Conservation (phyloP, 192 early-diverging fungal species). For the Coemansia furcata region DNA sequence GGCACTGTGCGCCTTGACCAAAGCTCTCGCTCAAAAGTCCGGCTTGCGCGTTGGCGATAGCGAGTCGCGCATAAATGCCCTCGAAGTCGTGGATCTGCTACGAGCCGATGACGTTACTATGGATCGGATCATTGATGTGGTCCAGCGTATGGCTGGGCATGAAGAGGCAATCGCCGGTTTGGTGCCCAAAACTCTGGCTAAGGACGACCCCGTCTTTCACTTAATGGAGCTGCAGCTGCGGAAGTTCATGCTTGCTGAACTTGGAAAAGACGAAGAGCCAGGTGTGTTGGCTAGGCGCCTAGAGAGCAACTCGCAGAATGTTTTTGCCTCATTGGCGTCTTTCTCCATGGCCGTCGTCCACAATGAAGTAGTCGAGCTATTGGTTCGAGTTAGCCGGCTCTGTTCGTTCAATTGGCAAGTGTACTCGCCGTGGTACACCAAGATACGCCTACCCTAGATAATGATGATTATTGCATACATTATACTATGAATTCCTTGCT, state of each 20-base stretch:
- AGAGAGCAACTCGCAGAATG: not conserved
- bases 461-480: not conserved
- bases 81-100: constrained; percentile 4
- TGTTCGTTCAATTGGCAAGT: constrained; percentile 48
- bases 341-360: constrained; percentile 15
- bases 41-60: not conserved
- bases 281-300: constrained; percentile 9
- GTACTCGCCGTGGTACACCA: constrained; percentile 33
- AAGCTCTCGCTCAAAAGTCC: not conserved
- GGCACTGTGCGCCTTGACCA: constrained; percentile 19
- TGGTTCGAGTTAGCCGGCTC: constrained; percentile 22
- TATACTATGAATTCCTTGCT: not conserved
- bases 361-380: constrained; percentile 9
- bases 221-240: constrained; percentile 25
- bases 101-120: constrained; percentile 28
- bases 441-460: constrained; percentile 4
- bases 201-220: constrained; percentile 26
- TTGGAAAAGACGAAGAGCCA: constrained; percentile 11
- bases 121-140: constrained; percentile 10
- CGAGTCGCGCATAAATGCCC: constrained; percentile 7
- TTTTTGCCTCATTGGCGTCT: constrained; percentile 9
- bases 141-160: not conserved
- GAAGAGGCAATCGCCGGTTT: constrained; percentile 1
- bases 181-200: constrained; percentile 31
- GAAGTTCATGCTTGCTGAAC: constrained; percentile 17